Conservation (phyloP, 2,329 filamentous ascomycete genomes). For the Aspergillus caelatus region DNA sequence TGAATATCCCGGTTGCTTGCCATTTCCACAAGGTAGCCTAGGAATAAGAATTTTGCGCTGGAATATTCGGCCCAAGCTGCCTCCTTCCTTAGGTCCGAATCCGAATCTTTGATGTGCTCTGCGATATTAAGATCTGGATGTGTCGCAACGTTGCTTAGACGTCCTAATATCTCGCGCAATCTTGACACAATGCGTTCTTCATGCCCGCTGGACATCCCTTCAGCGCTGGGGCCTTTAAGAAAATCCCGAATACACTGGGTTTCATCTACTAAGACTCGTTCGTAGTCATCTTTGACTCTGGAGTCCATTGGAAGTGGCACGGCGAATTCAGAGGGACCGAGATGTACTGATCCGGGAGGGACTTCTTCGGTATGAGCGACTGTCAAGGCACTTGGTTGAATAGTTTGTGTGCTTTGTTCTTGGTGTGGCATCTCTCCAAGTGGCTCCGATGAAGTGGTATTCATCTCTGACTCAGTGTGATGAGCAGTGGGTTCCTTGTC, state of each 20-base stretch:
- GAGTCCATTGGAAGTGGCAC: constrained; percentile 48
- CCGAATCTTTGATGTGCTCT: constrained; percentile 38
- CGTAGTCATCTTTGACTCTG: constrained; percentile 47
- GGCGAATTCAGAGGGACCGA: constrained; percentile 45
- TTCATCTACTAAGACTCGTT: constrained; percentile 34
- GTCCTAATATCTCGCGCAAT: constrained; percentile 38
- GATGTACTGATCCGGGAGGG: constrained; percentile 35
- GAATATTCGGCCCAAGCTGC: constrained; percentile 51
- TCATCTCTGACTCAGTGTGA: constrained; percentile 26
- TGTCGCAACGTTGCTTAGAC: constrained; percentile 46
- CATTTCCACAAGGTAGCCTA: constrained; percentile 46
- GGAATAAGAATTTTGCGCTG: constrained; percentile 49
- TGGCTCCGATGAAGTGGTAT: constrained; percentile 26
- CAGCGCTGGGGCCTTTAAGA: constrained; percentile 24
- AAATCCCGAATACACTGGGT: constrained; percentile 34
- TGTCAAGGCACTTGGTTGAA: constrained; percentile 41
- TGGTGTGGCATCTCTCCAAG: constrained; percentile 29
- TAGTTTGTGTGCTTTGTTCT: constrained; percentile 34
- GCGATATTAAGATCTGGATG: constrained; percentile 50
- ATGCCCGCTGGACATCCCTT: constrained; percentile 12
- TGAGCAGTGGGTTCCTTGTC: constrained; percentile 30
- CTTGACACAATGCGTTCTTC: constrained; percentile 32
- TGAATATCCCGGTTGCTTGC: constrained; percentile 39
- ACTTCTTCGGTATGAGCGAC: constrained; percentile 28
- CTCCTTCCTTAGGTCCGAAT: constrained; percentile 39